Conservation (phyloP, 2,329 filamentous ascomycete genomes). For the Calonectria crousiana region DNA sequence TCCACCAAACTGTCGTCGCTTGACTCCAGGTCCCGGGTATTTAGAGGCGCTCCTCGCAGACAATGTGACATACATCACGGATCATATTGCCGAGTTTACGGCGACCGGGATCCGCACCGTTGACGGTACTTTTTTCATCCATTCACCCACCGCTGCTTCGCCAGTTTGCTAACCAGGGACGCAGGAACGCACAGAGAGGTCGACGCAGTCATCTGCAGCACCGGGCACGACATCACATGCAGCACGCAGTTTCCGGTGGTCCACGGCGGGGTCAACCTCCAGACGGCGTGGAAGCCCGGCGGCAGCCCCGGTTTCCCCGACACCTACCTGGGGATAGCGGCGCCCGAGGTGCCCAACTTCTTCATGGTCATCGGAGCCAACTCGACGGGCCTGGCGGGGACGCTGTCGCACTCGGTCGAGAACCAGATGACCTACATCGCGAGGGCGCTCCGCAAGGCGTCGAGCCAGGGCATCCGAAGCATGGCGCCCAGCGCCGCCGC, state of each 20-base stretch:
- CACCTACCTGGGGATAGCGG: neutral
- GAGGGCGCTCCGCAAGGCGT: slow-evolving; percentile 12
- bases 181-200: slow-evolving; percentile 9
- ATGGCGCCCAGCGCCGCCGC: neutral
- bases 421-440: slow-evolving; percentile 14
- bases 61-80: slow-evolving; percentile 7
- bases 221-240: slow-evolving; percentile 2
- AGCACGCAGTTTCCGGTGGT: slow-evolving; percentile 5
- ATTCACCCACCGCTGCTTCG: too few relatives aligned
- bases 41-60: slow-evolving; percentile 1
- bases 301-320: slow-evolving; percentile 8
- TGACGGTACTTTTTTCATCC: neutral
- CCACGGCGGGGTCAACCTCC: neutral
- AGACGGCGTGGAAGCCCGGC: neutral
- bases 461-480: slow-evolving; percentile 8
- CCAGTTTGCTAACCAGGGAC: neutral
- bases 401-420: slow-evolving; percentile 2
- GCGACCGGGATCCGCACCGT: slow-evolving; percentile 10
- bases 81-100: slow-evolving; percentile 12
- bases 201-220: slow-evolving; percentile 10
- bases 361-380: neutral
- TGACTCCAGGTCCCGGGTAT: slow-evolving; percentile 14
- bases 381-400: slow-evolving; percentile 5
- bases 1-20: slow-evolving; percentile 9
- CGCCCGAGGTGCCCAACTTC: slow-evolving; percentile 5